Conservation (phyloP, 1,284 basidiomycete species). For the Cutaneotrichosporon daszewskae region DNA sequence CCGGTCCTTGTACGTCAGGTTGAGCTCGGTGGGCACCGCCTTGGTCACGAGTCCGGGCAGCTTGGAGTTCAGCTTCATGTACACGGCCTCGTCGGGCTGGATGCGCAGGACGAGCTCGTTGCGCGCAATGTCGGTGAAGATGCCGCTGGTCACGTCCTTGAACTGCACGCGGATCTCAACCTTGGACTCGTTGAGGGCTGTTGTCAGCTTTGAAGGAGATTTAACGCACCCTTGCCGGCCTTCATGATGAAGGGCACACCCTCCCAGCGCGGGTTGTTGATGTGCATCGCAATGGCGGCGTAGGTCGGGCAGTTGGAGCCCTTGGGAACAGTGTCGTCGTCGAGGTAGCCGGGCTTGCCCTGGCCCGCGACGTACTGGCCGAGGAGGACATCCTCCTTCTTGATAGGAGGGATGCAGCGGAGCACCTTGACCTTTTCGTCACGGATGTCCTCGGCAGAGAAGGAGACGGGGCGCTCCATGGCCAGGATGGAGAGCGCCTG, state of each 20-base stretch:
- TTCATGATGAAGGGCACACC: slow-evolving; percentile 95
- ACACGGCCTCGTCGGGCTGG: slow-evolving; percentile 89
- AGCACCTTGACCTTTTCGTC: slow-evolving; percentile 98
- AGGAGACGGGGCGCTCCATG: slow-evolving; percentile 97
- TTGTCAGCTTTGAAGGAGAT: slow-evolving; percentile 1
- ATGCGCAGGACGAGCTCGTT: slow-evolving; percentile 95
- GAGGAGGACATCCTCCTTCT: slow-evolving; percentile 69
- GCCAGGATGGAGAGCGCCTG: slow-evolving; percentile 87
- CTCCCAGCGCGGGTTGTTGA: slow-evolving; percentile 93
- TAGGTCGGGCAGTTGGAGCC: slow-evolving; percentile 88
- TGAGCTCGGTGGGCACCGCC: slow-evolving; percentile 90
- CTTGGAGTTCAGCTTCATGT: slow-evolving; percentile 92
- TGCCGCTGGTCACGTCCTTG: slow-evolving; percentile 90
- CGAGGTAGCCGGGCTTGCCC: slow-evolving; percentile 93
- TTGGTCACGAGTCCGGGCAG: slow-evolving; percentile 81
- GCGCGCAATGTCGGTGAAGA: slow-evolving; percentile 88
- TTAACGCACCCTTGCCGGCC: slow-evolving; percentile 78
- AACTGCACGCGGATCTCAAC: slow-evolving; percentile 95
- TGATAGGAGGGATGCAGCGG: slow-evolving; percentile 77
- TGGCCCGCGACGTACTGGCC: slow-evolving; percentile 84
- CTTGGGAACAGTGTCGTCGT: slow-evolving; percentile 88
- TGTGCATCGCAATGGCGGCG: slow-evolving; percentile 78
- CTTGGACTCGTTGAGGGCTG: slow-evolving; percentile 92
- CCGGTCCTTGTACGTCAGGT: slow-evolving; percentile 90
- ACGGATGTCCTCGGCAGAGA: slow-evolving; percentile 89